Conservation (phyloP, 306 rosid genomes). For the Prunus kanzakura region DNA sequence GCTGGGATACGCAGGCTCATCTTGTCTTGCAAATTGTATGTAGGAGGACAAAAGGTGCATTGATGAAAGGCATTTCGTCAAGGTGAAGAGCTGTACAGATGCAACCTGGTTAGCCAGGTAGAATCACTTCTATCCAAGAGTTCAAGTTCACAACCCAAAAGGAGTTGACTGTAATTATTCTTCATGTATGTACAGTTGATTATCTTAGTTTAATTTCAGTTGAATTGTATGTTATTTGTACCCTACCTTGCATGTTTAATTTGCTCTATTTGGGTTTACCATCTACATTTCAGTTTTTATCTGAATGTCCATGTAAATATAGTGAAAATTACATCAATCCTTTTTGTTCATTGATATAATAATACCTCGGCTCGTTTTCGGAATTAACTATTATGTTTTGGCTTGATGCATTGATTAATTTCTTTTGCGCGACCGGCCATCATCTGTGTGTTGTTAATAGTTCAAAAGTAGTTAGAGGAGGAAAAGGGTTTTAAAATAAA, state of each 20-base stretch:
- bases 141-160: neutral
- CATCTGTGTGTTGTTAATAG: neutral
- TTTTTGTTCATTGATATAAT: neutral
- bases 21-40: constrained; percentile 15
- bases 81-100: constrained; percentile 30
- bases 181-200: neutral
- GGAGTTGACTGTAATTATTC: neutral
- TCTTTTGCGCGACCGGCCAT: neutral
- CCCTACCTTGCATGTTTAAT: neutral
- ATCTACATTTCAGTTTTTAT: neutral
- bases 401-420: too few species aligned
- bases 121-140: neutral
- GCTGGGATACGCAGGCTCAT: constrained; percentile 32
- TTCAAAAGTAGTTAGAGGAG: neutral
- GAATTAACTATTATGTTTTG: neutral
- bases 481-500: neutral
- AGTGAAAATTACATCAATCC: neutral
- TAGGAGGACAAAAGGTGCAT: neutral
- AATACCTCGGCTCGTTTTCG: neutral
- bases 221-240: neutral
- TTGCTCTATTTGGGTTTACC: neutral
- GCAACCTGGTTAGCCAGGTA: constrained; percentile 14
- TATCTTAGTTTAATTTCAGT: neutral
- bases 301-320: neutral
- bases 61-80: constrained; percentile 10